These are phyloP conservation scores for Lactarius psammicola DNA, from an alignment of 768 basidiomycete genomes.

Conservation along the genomic window DNA sequence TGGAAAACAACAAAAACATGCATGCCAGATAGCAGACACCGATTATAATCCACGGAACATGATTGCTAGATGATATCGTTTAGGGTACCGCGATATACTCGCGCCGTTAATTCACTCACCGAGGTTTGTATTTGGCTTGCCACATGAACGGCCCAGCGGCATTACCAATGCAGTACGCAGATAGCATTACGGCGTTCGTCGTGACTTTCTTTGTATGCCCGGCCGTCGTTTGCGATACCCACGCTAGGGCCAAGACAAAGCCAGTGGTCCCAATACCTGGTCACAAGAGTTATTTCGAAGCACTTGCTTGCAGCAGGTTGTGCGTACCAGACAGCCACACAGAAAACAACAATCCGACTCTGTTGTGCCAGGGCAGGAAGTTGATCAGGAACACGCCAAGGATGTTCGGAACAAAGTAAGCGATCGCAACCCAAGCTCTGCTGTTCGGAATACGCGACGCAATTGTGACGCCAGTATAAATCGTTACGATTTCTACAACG, in stretches of 20 bases:
- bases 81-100: neutral
- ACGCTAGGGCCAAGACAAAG: constrained; percentile 60
- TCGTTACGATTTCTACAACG: constrained; percentile 63
- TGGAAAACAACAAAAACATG: constrained; percentile 46
- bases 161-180: constrained; percentile 67
- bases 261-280: constrained; percentile 53
- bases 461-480: constrained; percentile 61
- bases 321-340: constrained; percentile 53
- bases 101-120: constrained; percentile 38
- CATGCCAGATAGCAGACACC: constrained; percentile 58
- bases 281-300: constrained; percentile 3
- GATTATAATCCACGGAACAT: constrained; percentile 76
- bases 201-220: constrained; percentile 75
- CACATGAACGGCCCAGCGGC: constrained; percentile 77
- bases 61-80: constrained; percentile 48
- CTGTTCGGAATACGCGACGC: constrained; percentile 56
- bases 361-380: constrained; percentile 61
- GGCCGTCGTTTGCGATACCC: constrained; percentile 63
- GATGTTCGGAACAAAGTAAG: constrained; percentile 65
- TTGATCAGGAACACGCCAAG: constrained; percentile 62
- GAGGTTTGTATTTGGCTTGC: constrained; percentile 63
- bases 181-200: constrained; percentile 68
- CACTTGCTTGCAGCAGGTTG: constrained; percentile 3
- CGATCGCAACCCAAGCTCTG: constrained; percentile 59
- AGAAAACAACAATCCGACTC: constrained; percentile 61